Conservation (phyloP, 1,139 yeast species). For the Pichia sp. region DNA sequence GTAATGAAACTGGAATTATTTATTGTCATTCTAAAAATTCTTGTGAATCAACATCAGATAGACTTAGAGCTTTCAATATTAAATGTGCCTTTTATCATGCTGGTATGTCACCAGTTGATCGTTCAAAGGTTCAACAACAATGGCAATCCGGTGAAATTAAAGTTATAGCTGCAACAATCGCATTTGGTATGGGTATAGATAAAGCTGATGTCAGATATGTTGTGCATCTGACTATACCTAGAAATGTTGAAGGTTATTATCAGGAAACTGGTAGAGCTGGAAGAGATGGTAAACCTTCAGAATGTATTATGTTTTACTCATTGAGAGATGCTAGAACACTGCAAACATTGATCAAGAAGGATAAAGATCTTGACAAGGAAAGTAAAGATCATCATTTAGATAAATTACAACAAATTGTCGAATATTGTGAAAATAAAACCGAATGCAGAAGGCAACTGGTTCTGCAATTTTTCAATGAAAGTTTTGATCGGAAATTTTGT, state of each 20-base stretch:
- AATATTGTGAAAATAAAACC: conserved; percentile 83
- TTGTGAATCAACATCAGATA: conserved; percentile 75
- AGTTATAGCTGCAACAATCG: conserved; percentile 92
- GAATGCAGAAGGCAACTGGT: conserved; percentile 91
- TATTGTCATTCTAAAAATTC: conserved; percentile 87
- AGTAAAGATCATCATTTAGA: conserved; percentile 74
- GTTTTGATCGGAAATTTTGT: conserved; percentile 62
- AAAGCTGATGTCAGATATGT: conserved; percentile 93
- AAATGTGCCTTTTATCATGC: conserved; percentile 82
- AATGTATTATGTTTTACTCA: conserved; percentile 75
- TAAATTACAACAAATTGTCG: conserved; percentile 75
- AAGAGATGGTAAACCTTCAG: conserved; percentile 78
- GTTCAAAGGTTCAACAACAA: conserved; percentile 57
- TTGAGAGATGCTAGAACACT: conserved; percentile 70
- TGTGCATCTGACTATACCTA: conserved; percentile 80
- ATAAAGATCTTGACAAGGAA: conserved; percentile 53
- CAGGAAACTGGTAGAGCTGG: conserved; percentile 99
- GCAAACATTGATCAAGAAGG: conserved; percentile 71
- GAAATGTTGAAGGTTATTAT: conserved; percentile 90
- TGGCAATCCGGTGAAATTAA: conserved; percentile 77
- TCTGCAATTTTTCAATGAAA: conserved; percentile 81
- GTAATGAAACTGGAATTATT: conserved; percentile 72
- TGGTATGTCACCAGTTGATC: conserved; percentile 76
- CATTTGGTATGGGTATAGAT: conserved; percentile 98
- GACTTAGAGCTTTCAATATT: conserved; percentile 53